Conservation (phyloP, 768 basidiomycete genomes). For the Crucibulum laeve region DNA sequence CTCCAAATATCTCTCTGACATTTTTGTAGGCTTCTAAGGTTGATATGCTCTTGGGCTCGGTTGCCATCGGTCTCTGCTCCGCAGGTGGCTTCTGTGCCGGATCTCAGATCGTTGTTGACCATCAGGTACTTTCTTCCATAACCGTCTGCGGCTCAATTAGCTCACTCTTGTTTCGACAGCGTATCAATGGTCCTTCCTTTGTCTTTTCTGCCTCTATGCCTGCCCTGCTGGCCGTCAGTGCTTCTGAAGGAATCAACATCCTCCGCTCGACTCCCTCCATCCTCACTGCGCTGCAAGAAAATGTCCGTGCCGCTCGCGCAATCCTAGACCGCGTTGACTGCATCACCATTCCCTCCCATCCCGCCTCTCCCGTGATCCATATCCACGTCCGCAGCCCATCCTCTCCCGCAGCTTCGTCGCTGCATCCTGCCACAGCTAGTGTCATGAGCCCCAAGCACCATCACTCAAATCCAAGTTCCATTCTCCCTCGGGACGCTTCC, state of each 20-base stretch:
- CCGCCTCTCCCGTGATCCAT: conserved; percentile 85
- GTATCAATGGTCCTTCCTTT: conserved; percentile 92
- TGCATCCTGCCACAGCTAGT: not conserved
- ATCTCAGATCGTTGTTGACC: conserved; percentile 73
- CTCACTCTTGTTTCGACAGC: conserved; percentile 38
- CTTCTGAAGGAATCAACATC: conserved; percentile 80
- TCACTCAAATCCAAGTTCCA: conserved; percentile 45
- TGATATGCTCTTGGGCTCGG: conserved; percentile 92
- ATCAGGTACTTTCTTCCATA: conserved; percentile 53
- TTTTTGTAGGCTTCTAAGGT: conserved; percentile 69
- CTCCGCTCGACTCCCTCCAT: conserved; percentile 73
- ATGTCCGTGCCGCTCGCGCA: conserved; percentile 70
- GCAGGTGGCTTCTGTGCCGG: conserved; percentile 96
- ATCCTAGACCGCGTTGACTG: conserved; percentile 78
- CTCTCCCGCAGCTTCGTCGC: conserved; percentile 12
- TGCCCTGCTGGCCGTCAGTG: conserved; percentile 81
- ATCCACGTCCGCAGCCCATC: conserved; percentile 51
- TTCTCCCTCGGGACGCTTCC: conserved; percentile 39
- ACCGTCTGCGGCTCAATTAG: not conserved
- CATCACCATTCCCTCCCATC: conserved; percentile 82
- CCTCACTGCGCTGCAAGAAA: conserved; percentile 74
- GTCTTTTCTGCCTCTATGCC: conserved; percentile 97
- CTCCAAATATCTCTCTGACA: not conserved
- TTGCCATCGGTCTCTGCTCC: conserved; percentile 78
- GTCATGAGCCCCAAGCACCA: conserved; percentile 21